Conservation (phyloP, 495 filamentous ascomycete genomes). For the Aspergillus ostianus region DNA sequence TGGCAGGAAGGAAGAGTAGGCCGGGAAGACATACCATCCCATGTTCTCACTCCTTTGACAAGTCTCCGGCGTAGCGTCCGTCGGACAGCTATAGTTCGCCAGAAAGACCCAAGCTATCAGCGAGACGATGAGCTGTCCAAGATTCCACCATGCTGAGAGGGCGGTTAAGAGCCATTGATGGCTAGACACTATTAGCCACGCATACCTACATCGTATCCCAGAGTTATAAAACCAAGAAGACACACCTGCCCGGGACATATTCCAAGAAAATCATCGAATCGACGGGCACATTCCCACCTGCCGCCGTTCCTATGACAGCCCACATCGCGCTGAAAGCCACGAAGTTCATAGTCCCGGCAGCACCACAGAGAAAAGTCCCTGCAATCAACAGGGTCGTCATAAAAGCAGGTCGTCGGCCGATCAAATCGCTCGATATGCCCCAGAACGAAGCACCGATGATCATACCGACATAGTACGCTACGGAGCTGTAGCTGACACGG, state of each 20-base stretch:
- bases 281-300: conserved; percentile 34
- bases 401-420: conserved; percentile 33
- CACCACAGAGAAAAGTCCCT: conserved; percentile 29
- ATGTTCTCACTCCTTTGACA: conserved; percentile 31
- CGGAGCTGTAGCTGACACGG: conserved; percentile 35
- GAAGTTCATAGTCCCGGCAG: conserved; percentile 31
- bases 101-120: conserved; percentile 35
- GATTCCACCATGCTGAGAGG: conserved; percentile 36
- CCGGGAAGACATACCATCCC: conserved; percentile 27
- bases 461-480: conserved; percentile 35
- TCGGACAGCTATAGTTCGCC: conserved; percentile 33
- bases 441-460: conserved; percentile 38
- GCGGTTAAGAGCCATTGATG: conserved; percentile 34
- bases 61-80: conserved; percentile 24
- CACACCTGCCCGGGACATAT: conserved; percentile 29
- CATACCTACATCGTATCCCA: neutral
- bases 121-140: conserved; percentile 33
- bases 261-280: conserved; percentile 37
- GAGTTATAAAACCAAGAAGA: neutral
- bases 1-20: neutral
- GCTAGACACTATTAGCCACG: conserved; percentile 11
- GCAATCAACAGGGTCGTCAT: conserved; percentile 30
- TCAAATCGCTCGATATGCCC: conserved; percentile 33
- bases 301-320: conserved; percentile 33
- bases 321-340: conserved; percentile 34